These are phyloP conservation scores for Salix dunnii DNA, from an alignment of 345 rosid species.

Conservation along the genomic window DNA sequence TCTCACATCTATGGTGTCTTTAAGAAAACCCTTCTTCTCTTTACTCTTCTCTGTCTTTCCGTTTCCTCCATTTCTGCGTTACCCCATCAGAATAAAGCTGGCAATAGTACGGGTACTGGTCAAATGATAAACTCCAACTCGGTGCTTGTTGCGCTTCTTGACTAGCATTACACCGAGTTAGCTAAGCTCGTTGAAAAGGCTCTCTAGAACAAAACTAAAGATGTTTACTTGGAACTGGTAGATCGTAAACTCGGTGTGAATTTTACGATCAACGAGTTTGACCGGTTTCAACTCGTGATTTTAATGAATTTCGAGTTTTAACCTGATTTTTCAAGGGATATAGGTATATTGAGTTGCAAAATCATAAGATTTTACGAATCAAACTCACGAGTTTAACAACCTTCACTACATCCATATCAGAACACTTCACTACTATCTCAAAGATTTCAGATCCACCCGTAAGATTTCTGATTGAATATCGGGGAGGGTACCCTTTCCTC, in stretches of 20 bases:
- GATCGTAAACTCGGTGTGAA: no score
- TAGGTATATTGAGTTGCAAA: no score
- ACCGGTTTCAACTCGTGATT: no score
- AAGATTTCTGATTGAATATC: slow-evolving; percentile 32
- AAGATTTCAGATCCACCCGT: slow-evolving; percentile 50
- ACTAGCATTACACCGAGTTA: slow-evolving; percentile 33
- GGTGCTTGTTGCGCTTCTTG: slow-evolving; percentile 34
- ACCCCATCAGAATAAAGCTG: slow-evolving; percentile 23
- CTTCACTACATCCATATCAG: slow-evolving; percentile 56
- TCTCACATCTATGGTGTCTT: slow-evolving; percentile 45
- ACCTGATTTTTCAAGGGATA: no score
- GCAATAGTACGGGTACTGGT: background rate
- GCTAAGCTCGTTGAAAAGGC: slow-evolving; percentile 35
- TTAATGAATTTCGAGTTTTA: no score
- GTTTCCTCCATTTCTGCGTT: slow-evolving; percentile 38
- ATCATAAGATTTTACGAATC: no score
- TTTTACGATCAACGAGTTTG: no score
- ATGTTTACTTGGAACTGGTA: no score
- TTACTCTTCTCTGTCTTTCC: slow-evolving; percentile 23
- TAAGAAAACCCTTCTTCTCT: background rate
- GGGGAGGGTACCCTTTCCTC: slow-evolving; percentile 9
- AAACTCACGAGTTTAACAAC: no score
- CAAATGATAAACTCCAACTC: slow-evolving; percentile 25
- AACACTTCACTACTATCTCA: slow-evolving; percentile 39
- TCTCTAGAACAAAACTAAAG: no score